Evolutionary conservation across 2,329 filamentous ascomycete genomes (phyloP).

Genomic region (Coleophoma crateriformis): DNA sequence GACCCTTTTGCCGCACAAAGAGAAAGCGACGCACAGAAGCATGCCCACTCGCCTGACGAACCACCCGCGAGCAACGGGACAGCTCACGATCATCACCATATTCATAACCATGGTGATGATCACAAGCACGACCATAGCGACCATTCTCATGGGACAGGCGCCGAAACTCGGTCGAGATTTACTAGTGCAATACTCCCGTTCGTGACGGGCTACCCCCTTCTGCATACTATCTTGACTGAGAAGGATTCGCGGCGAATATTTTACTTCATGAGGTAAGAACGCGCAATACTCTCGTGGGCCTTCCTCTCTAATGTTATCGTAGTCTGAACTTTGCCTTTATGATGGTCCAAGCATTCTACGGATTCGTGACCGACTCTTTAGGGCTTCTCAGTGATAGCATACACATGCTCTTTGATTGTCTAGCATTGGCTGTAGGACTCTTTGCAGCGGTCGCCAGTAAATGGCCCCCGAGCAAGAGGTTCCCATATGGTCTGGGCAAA

Average conservation of each 20-base stretch:
- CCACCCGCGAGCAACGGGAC: constrained; percentile 13
- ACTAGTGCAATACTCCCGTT: constrained; percentile 68
- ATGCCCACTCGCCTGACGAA: constrained; percentile 11
- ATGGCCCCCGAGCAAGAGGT: constrained; percentile 83
- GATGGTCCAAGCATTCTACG: constrained; percentile 90
- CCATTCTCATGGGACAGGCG: constrained; percentile 13
- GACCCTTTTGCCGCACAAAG: constrained; percentile 10
- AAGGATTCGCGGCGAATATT: constrained; percentile 93
- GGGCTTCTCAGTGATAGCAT: constrained; percentile 96
- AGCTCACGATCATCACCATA: constrained; percentile 11
- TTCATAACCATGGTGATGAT: constrained; percentile 17
- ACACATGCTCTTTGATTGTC: constrained; percentile 99
- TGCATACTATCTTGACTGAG: constrained; percentile 82
- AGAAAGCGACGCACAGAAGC: constrained; percentile 6
- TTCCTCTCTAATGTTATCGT: constrained; percentile 8
- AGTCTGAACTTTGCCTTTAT: constrained; percentile 95
- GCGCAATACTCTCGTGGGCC: no score
- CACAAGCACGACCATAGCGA: constrained; percentile 16
- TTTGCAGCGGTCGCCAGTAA: constrained; percentile 93
- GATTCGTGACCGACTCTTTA: constrained; percentile 86
- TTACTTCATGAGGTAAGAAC: constrained; percentile 85
- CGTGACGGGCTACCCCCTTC: constrained; percentile 66
- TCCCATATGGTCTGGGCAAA: constrained; percentile 95
- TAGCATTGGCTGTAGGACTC: constrained; percentile 83
- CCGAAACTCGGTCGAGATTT: constrained; percentile 54